phyloP scores from a whole-genome alignment of 768 basidiomycete genomes.

The Hypholoma sublateritium region DNA sequence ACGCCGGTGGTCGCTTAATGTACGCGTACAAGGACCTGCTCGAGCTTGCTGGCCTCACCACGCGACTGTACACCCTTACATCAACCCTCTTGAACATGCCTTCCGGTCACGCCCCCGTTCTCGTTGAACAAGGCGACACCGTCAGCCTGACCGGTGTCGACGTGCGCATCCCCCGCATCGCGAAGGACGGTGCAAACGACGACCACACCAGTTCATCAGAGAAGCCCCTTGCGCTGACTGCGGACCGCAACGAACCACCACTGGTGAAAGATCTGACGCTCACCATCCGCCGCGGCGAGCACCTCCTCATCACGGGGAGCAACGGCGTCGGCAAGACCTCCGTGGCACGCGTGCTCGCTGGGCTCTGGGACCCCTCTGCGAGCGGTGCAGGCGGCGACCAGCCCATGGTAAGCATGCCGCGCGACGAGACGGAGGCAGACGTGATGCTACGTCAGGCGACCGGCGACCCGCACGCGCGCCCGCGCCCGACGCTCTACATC shows the following conservation, averaged over 20 bases:
- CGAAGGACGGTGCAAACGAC: conserved; percentile 6
- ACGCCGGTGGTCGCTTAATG: conserved; percentile 95
- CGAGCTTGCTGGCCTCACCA: conserved; percentile 92
- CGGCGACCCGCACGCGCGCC: conserved; percentile 25
- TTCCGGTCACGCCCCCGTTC: conserved; percentile 41
- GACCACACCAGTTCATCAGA: conserved; percentile 1
- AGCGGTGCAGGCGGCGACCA: conserved; percentile 3
- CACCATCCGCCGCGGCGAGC: conserved; percentile 67
- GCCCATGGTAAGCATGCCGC: conserved; percentile 20
- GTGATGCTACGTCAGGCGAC: conserved; percentile 10
- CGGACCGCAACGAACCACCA: conserved; percentile 31
- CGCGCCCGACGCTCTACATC: conserved; percentile 67
- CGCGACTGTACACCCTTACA: conserved; percentile 83
- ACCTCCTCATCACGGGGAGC: conserved; percentile 90
- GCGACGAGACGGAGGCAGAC: conserved; percentile 22
- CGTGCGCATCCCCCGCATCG: conserved; percentile 55
- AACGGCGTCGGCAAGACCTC: conserved; percentile 93
- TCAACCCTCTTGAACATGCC: conserved; percentile 81
- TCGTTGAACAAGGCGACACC: conserved; percentile 34
- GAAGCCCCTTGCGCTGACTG: not conserved
- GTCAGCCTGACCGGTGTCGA: conserved; percentile 71
- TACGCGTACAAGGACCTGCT: conserved; percentile 95
- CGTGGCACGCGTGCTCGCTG: conserved; percentile 85
- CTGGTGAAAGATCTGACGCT: conserved; percentile 75
- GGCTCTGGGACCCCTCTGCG: conserved; percentile 76